Conservation (phyloP, 805 yeast species). For the Teunomyces stri region DNA sequence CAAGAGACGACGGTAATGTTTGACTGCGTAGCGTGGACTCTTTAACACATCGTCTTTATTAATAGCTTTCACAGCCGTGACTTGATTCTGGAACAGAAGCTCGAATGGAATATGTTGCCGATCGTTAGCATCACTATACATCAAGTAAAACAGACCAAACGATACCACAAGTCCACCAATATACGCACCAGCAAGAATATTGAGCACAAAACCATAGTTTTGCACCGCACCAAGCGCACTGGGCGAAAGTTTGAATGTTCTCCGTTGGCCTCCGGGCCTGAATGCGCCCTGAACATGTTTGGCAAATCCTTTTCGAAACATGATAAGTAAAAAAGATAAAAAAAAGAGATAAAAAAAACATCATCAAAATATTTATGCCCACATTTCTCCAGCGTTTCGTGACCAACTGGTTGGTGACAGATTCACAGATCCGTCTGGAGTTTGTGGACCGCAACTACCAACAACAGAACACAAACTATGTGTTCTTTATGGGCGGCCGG, state of each 20-base stretch:
- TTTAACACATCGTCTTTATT: slow-evolving; percentile 43
- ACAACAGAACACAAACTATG: slow-evolving; percentile 35
- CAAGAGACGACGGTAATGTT: slow-evolving; percentile 40
- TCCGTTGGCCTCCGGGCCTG: background rate
- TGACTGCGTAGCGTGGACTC: slow-evolving; percentile 42
- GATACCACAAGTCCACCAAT: slow-evolving; percentile 40
- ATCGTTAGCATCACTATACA: slow-evolving; percentile 38
- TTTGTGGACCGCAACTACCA: slow-evolving; percentile 38
- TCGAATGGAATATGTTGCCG: slow-evolving; percentile 42
- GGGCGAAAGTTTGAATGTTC: slow-evolving; percentile 16
- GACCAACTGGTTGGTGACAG: slow-evolving; percentile 26
- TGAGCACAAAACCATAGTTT: slow-evolving; percentile 32
- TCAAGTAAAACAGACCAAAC: slow-evolving; percentile 35
- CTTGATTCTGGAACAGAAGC: slow-evolving; percentile 29
- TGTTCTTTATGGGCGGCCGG: slow-evolving; percentile 68
- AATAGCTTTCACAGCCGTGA: slow-evolving; percentile 40
- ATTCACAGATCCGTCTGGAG: slow-evolving; percentile 14
- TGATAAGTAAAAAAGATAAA: background rate
- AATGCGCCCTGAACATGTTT: background rate
- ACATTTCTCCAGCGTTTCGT: slow-evolving; percentile 10
- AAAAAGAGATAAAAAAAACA: background rate
- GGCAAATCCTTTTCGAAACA: background rate
- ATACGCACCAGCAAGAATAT: slow-evolving; percentile 43
- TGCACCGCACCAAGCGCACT: slow-evolving; percentile 16
- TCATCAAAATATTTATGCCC: background rate